Conservation (phyloP, 2,329 filamentous ascomycete genomes). For the Epichloe sylvatica region DNA sequence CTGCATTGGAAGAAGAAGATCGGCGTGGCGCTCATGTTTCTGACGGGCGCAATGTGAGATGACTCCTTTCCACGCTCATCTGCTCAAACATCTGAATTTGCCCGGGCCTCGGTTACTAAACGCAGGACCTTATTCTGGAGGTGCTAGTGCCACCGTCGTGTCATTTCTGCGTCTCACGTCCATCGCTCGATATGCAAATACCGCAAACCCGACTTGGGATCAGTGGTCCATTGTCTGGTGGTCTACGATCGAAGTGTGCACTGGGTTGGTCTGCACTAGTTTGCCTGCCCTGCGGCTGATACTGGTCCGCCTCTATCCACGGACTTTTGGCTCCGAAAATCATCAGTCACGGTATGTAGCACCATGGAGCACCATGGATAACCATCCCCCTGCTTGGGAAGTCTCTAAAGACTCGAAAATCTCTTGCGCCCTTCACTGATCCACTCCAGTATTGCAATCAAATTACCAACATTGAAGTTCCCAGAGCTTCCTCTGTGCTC, state of each 20-base stretch:
- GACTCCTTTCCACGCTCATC: background rate
- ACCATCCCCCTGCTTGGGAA: too few species aligned
- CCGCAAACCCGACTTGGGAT: conserved; percentile 17
- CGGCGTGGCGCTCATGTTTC: conserved; percentile 29
- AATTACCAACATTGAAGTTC: background rate
- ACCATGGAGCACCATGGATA: too few species aligned
- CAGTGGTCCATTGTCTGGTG: conserved; percentile 15
- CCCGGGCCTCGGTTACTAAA: too few species aligned
- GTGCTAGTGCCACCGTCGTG: conserved; percentile 17
- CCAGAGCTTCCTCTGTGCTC: background rate
- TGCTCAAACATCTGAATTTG: background rate
- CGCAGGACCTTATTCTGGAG: background rate
- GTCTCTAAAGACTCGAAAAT: background rate
- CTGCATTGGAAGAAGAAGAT: conserved; percentile 30
- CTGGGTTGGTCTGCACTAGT: conserved; percentile 21
- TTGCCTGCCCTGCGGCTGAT: conserved; percentile 18
- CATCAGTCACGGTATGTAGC: background rate
- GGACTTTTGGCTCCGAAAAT: background rate
- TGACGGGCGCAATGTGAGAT: conserved; percentile 23
- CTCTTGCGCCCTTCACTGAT: background rate
- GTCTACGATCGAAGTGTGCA: conserved; percentile 20
- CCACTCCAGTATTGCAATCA: background rate
- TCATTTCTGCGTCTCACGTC: conserved; percentile 18
- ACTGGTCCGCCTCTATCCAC: conserved; percentile 4
- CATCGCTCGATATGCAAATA: conserved; percentile 14